phyloP scores from a whole-genome alignment of 2,329 filamentous ascomycete species.

The Aspergillus terreus region DNA sequence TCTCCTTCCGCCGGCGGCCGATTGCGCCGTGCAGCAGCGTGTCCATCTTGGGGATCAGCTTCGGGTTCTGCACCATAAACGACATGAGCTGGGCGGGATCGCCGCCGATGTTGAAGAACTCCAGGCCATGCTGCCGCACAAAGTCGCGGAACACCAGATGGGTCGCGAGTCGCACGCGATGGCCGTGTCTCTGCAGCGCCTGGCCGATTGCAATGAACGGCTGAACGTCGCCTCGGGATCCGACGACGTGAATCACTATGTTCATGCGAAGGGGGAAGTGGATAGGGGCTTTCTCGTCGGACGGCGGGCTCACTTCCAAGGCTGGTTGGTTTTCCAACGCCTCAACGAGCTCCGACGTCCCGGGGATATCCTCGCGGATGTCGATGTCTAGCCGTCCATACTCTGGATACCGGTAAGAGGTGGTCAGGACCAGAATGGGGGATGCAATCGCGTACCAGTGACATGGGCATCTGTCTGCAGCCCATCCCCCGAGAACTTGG shows the following conservation, averaged over 20 bases:
- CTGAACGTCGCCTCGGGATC: not conserved
- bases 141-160: not conserved
- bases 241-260: not conserved
- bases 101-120: constrained; percentile 1
- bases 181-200: not conserved
- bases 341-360: not conserved
- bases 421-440: not conserved
- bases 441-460: not conserved
- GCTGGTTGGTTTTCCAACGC: not conserved
- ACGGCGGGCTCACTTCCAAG: not conserved
- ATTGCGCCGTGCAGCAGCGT: not conserved
- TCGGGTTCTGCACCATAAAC: constrained; percentile 1
- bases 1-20: not conserved
- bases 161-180: not conserved
- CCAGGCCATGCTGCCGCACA: not conserved
- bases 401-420: not conserved
- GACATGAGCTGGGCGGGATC: not conserved
- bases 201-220: not conserved
- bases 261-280: not conserved
- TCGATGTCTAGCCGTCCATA: not conserved
- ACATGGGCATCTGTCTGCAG: not conserved
- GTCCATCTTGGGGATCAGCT: not conserved
- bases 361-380: not conserved
- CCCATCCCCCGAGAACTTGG: not conserved
- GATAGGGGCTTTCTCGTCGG: not conserved